These are phyloP conservation scores for Paraphoma sp. DNA, from an alignment of 2,329 filamentous ascomycete genomes.

Conservation along the genomic window DNA sequence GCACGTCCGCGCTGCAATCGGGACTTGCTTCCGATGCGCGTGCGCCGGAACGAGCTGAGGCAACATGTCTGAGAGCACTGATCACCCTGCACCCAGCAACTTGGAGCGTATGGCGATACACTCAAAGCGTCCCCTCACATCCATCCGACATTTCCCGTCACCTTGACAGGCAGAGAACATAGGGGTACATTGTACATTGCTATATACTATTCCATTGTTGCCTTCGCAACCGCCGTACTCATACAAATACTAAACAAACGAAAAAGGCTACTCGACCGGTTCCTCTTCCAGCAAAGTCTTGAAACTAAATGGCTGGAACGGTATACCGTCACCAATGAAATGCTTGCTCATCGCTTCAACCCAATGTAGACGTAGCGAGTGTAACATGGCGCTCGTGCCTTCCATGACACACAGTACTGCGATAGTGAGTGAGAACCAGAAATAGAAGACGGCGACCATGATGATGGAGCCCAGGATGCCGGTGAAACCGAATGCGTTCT, in stretches of 20 bases:
- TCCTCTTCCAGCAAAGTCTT: constrained; percentile 84
- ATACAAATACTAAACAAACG: constrained; percentile 14
- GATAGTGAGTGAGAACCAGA: constrained; percentile 88
- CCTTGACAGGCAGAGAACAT: not conserved
- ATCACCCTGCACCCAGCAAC: constrained; percentile 7
- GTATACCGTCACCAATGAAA: constrained; percentile 85
- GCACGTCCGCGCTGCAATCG: not conserved
- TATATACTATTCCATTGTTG: constrained; percentile 4
- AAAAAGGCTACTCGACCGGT: constrained; percentile 43
- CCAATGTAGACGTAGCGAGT: constrained; percentile 90
- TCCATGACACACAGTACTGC: constrained; percentile 91
- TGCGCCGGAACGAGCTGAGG: not conserved
- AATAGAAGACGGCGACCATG: constrained; percentile 80
- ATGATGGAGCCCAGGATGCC: constrained; percentile 77
- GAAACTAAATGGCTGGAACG: constrained; percentile 91
- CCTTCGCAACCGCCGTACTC: constrained; percentile 8
- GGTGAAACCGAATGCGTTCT: constrained; percentile 71
- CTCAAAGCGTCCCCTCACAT: not conserved
- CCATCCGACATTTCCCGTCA: not conserved
- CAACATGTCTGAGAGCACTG: constrained; percentile 10
- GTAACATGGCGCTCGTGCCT: constrained; percentile 93
- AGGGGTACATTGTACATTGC: constrained; percentile 13
- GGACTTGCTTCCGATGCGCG: constrained; percentile 1
- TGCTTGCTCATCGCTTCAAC: constrained; percentile 98
- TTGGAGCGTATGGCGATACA: not conserved